phyloP scores from a whole-genome alignment of 192 early-diverging fungal genomes.

The Pilobolus umbonatus region DNA sequence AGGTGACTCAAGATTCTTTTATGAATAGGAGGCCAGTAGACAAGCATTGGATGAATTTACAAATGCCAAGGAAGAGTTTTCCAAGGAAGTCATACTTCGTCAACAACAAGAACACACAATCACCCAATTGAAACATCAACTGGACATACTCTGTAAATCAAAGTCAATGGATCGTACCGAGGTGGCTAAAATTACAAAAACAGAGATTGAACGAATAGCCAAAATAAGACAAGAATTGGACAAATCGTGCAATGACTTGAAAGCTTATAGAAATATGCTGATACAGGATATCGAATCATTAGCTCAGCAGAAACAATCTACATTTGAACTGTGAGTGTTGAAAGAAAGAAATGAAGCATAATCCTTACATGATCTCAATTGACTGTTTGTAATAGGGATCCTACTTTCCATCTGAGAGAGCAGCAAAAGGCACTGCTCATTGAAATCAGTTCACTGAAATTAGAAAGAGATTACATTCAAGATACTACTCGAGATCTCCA shows the following conservation, averaged over 20 bases:
- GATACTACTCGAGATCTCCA: slow-evolving; percentile 37
- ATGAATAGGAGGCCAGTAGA: slow-evolving; percentile 33
- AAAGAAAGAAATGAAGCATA: slow-evolving; percentile 4
- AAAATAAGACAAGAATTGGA: slow-evolving; percentile 27
- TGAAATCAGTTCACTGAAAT: slow-evolving; percentile 42
- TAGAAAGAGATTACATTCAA: slow-evolving; percentile 40
- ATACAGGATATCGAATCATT: slow-evolving; percentile 30
- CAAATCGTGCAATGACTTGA: slow-evolving; percentile 25
- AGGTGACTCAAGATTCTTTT: too few species aligned
- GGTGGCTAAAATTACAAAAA: slow-evolving; percentile 10
- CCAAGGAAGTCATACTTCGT: slow-evolving; percentile 32
- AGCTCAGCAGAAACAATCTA: slow-evolving; percentile 34
- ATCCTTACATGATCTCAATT: neutral
- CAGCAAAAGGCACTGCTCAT: slow-evolving; percentile 42
- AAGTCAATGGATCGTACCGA: slow-evolving; percentile 8
- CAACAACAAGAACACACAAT: slow-evolving; percentile 31
- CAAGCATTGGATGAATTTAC: slow-evolving; percentile 39
- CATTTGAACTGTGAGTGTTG: slow-evolving; percentile 20
- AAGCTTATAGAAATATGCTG: slow-evolving; percentile 25
- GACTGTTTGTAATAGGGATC: neutral
- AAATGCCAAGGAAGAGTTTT: slow-evolving; percentile 43
- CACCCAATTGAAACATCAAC: slow-evolving; percentile 24
- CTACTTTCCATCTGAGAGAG: slow-evolving; percentile 27
- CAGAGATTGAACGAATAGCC: slow-evolving; percentile 17
- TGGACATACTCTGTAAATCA: slow-evolving; percentile 16